phyloP scores from a whole-genome alignment of 352 stramenopile species.

The Phytophthora macrochlamydospora region DNA sequence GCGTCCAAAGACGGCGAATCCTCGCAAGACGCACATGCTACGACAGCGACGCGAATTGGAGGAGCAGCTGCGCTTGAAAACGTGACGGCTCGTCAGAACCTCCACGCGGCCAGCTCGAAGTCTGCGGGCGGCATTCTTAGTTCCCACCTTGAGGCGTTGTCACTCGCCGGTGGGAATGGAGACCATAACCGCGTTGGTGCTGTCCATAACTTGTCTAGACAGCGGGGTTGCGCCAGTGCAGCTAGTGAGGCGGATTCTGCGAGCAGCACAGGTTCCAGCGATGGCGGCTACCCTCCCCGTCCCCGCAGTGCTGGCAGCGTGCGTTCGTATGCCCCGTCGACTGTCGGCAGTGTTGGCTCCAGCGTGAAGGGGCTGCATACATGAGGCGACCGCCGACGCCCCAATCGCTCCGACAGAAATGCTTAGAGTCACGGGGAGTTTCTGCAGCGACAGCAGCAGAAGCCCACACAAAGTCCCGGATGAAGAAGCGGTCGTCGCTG shows the following conservation, averaged over 20 bases:
- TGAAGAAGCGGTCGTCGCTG: slow-evolving; percentile 47
- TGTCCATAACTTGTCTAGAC: slow-evolving; percentile 9
- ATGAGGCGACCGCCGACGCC: slow-evolving; percentile 61
- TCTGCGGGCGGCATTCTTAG: slow-evolving; percentile 46
- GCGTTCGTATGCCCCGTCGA: slow-evolving; percentile 32
- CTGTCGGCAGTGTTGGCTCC: slow-evolving; percentile 19
- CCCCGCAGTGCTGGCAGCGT: slow-evolving; percentile 67
- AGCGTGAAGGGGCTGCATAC: slow-evolving; percentile 59
- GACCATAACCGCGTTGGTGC: slow-evolving; percentile 6
- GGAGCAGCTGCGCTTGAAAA: slow-evolving; percentile 37
- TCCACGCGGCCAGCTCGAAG: slow-evolving; percentile 34
- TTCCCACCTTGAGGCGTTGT: slow-evolving; percentile 28
- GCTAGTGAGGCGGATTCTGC: slow-evolving; percentile 13
- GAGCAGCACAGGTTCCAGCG: slow-evolving; percentile 16
- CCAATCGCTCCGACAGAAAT: slow-evolving; percentile 73
- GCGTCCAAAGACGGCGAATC: slow-evolving; percentile 64
- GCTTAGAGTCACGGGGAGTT: slow-evolving; percentile 55
- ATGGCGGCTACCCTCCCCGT: slow-evolving; percentile 17
- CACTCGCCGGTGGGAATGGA: slow-evolving; percentile 15
- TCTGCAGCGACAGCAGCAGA: slow-evolving; percentile 15
- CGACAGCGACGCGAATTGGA: slow-evolving; percentile 64
- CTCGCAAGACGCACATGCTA: slow-evolving; percentile 66
- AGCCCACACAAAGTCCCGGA: slow-evolving; percentile 18
- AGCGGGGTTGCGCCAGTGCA: slow-evolving; percentile 2
- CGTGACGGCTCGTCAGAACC: slow-evolving; percentile 8